These are phyloP conservation scores for Cystobasidium onofrii DNA, from an alignment of 768 basidiomycete genomes.

Conservation along the genomic window DNA sequence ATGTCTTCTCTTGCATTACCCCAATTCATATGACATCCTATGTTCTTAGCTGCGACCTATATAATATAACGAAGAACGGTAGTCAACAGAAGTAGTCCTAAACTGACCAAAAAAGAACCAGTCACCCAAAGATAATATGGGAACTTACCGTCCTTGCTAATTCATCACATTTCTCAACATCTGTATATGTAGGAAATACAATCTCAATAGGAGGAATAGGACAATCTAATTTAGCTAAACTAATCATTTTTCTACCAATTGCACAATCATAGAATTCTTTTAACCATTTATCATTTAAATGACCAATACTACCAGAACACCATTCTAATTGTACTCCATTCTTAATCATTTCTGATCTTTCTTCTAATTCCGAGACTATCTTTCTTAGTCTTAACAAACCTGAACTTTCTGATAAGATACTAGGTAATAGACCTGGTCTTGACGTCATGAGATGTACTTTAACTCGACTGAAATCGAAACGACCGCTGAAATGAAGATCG, in stretches of 20 bases:
- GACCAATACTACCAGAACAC: slow-evolving; percentile 16
- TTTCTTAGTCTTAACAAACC: slow-evolving; percentile 13
- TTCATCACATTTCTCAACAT: slow-evolving; percentile 3
- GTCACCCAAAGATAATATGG: neutral
- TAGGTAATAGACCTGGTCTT: neutral
- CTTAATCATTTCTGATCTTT: neutral
- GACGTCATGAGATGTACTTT: slow-evolving; percentile 27
- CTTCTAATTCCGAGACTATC: neutral
- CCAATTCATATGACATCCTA: slow-evolving; percentile 20
- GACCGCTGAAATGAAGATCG: neutral
- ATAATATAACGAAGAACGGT: too few species aligned
- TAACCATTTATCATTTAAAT: slow-evolving; percentile 18
- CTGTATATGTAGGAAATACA: slow-evolving; percentile 29
- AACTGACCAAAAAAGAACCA: too few species aligned
- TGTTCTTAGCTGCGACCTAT: slow-evolving; percentile 15
- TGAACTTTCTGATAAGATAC: neutral
- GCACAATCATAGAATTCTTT: slow-evolving; percentile 18
- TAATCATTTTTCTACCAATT: slow-evolving; percentile 13
- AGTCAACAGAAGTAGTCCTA: too few species aligned
- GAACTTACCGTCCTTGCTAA: slow-evolving; percentile 13
- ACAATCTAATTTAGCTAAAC: neutral
- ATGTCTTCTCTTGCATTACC: neutral
- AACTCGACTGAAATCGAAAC: slow-evolving; percentile 29
- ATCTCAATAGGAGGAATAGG: slow-evolving; percentile 11
- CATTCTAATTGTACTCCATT: slow-evolving; percentile 23